Evolutionary conservation across 768 basidiomycete genomes (phyloP).

Genomic region (Leucocoprinus birnbaumii): DNA sequence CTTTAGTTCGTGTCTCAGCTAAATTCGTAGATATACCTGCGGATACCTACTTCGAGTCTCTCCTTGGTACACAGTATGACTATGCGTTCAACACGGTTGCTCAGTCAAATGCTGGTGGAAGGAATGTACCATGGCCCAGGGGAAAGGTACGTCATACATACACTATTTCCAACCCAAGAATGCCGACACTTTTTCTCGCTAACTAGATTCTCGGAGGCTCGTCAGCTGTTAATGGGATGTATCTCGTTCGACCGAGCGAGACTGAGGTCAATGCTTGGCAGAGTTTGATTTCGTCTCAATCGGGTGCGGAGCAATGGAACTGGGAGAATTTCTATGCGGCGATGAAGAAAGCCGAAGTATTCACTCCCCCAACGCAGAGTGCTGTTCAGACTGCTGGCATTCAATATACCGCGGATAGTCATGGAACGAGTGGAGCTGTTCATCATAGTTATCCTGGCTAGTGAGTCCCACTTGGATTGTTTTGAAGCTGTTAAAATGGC

Average conservation of each 20-base stretch:
- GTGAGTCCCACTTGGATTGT: conserved; percentile 48
- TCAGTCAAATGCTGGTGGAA: conserved; percentile 41
- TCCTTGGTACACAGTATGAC: conserved; percentile 47
- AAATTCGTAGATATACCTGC: conserved; percentile 41
- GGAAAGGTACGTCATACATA: conserved; percentile 42
- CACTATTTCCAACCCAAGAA: neutral
- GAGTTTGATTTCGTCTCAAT: conserved; percentile 32
- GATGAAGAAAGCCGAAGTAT: conserved; percentile 54
- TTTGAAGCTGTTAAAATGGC: neutral
- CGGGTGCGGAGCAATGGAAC: conserved; percentile 38
- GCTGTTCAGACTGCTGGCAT: conserved; percentile 41
- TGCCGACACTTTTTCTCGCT: neutral
- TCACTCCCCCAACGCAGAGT: conserved; percentile 44
- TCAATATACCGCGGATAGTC: conserved; percentile 37
- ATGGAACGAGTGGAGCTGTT: conserved; percentile 49
- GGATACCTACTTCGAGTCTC: conserved; percentile 49
- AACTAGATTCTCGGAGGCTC: conserved; percentile 61
- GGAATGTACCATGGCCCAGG: conserved; percentile 51
- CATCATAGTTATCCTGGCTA: conserved; percentile 45
- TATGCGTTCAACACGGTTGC: conserved; percentile 51
- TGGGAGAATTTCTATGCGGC: conserved; percentile 43
- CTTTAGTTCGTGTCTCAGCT: neutral
- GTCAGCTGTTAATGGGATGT: conserved; percentile 69
- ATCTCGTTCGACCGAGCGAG: conserved; percentile 52
- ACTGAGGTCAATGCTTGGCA: conserved; percentile 50